A percentile compares a stretch with the other conserved stretches of the same genome.
Evolutionary conservation across 306 rosid genomes (phyloP).

Genomic region (Potentilla sterilis): DNA sequence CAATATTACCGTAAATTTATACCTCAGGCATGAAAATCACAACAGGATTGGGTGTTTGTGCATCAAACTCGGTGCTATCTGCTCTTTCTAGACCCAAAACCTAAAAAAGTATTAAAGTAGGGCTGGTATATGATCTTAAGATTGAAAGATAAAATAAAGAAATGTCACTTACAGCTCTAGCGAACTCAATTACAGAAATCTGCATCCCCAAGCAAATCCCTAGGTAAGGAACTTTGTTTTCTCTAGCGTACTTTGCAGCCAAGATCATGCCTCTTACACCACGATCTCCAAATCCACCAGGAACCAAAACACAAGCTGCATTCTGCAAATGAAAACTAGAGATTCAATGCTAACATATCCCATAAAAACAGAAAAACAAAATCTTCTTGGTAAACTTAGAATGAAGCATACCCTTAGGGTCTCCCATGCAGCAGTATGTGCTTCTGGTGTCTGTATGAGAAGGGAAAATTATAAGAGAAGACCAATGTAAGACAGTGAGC

Average conservation of each 20-base stretch:
- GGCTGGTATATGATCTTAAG: constrained; percentile 6
- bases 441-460: constrained; percentile 75
- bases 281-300: constrained; percentile 99
- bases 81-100: constrained; percentile 88
- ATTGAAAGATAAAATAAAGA: constrained; percentile 26
- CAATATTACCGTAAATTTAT: constrained; percentile 7
- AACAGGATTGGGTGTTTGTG: constrained; percentile 74
- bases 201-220: constrained; percentile 99
- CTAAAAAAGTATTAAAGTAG: constrained; percentile 42
- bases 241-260: constrained; percentile 98
- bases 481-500: constrained; percentile 14
- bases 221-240: constrained; percentile 88
- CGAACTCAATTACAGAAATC: constrained; percentile 90
- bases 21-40: constrained; percentile 99
- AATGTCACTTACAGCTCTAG: constrained; percentile 73
- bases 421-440: constrained; percentile 85
- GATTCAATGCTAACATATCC: constrained; percentile 1
- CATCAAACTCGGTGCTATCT: constrained; percentile 78
- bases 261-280: constrained; percentile 93
- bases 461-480: constrained; percentile 26
- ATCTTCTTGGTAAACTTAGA: background rate
- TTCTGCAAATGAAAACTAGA: constrained; percentile 45
- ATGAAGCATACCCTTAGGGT: constrained; percentile 64
- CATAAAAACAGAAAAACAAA: background rate
- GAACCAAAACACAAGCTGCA: constrained; percentile 93